Evolutionary conservation across 1,284 basidiomycete species (phyloP), one percentile per base, ranked within the genome.

Genomic region (Dichomitus squalens): DNA sequence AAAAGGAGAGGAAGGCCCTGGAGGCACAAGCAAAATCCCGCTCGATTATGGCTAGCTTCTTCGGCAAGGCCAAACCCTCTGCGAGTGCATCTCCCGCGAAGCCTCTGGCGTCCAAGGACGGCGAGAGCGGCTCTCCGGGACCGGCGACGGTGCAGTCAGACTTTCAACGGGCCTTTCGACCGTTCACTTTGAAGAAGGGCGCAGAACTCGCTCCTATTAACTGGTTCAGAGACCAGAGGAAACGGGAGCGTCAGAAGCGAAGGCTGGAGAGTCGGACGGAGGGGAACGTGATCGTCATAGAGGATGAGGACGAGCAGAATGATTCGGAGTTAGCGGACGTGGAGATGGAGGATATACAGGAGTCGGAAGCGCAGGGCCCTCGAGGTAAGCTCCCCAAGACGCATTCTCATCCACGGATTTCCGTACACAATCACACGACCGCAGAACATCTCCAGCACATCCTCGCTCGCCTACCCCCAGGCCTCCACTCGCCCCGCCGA

Each of bases 131-230:
- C 27, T 69, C 70, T n/a, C 72, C 77, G 5, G 76, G 73, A 8
- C 71, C 80, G 38, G 79, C 78, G 1, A 67, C 66, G n/a, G 59
- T 67, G 7, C 73, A 76, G 38, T 82, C 82, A 6, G 90, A 94
- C 48, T 95, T 91, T 66, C 80, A 87, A 56, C 83, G 76, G 63
- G 78, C 80, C 0, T 95, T 95, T 76, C 87, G 83, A 63, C 85
- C 91, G 1, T 95, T 93, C 68, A 77, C 84, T 7, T 63, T 90
- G 59, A 91, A 89, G 75, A 90, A 88, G 64, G 88, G 85, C 59
- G 81, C 83, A 4, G 76, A 80, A 25, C 64, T 93, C 14, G 91
- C 92, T 4, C 88, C 89, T 0, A 68, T 79, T 40, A 94, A 93
- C 66, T 83, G 82, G 74, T 92, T 92, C 73, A 66, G 72, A 66